Percentiles rank a stretch among this genome's conserved stretches.
phyloP scores from a whole-genome alignment of 305 asterid species.

The Monarda citriodora region DNA sequence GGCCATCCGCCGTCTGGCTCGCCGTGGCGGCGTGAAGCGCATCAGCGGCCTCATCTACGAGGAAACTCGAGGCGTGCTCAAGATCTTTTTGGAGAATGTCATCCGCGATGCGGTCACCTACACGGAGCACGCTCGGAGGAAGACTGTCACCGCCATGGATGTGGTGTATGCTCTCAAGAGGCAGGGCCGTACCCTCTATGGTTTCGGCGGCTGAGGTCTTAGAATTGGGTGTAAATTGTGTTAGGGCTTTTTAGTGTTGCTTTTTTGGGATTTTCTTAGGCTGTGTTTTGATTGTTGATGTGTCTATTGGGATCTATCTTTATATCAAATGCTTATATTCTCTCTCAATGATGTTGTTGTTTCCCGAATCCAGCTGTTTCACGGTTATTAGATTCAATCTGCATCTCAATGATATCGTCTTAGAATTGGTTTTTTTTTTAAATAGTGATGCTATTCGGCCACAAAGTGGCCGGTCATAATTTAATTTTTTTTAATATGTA shows the following conservation, averaged over 20 bases:
- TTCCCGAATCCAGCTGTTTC: too few species aligned
- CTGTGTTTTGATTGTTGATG: background rate
- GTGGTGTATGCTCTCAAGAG: constrained; percentile 46
- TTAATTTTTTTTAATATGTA: too few species aligned
- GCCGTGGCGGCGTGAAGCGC: constrained; percentile 43
- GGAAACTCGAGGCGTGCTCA: constrained; percentile 38
- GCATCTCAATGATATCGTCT: too few species aligned
- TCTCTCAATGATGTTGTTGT: too few species aligned
- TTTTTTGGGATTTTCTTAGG: background rate
- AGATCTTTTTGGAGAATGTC: constrained; percentile 40
- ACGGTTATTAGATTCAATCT: too few species aligned
- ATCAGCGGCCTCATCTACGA: constrained; percentile 42
- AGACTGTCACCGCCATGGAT: constrained; percentile 45
- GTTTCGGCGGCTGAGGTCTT: constrained; percentile 32
- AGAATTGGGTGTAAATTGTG: constrained; percentile 13
- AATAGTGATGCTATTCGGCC: too few species aligned
- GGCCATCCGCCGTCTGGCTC: constrained; percentile 39
- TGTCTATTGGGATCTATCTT: background rate
- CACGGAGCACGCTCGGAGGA: constrained; percentile 46
- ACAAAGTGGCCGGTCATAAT: too few species aligned
- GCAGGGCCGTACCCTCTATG: constrained; percentile 42
- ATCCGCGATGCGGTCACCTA: constrained; percentile 43
- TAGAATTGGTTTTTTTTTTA: too few species aligned
- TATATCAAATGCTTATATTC: too few species aligned
- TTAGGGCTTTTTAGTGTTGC: background rate